Evolutionary conservation across 345 rosid genomes (phyloP), one percentile per base, ranked within the genome.

Genomic region (Fremontodendron californicum): DNA sequence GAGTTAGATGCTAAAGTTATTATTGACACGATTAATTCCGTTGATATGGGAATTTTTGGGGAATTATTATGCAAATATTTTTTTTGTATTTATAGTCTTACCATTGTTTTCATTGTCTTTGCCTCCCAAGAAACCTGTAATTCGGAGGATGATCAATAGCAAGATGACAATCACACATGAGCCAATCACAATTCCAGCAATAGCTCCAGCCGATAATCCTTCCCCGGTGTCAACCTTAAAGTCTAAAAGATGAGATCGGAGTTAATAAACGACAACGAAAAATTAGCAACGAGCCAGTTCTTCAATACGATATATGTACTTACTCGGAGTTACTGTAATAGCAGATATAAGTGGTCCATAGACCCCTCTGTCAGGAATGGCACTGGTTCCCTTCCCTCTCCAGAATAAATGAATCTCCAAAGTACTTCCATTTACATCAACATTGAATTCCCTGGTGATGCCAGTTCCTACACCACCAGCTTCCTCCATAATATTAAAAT

Each of bases 301-400:
- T 52, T 46, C 9, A 5, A 63, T 23, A 25, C 23, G 42, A 78
- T 6, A 37, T 1, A 16, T 37, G 78, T 63, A 79, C 97, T 80
- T 83, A 93, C 98, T 90, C 9, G 94, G 93, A 58, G 92, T 89
- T 58, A 96, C 82, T 12, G 90, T 77, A 71, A 89, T 90, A 58
- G 91, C 99, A 8, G 94, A 90, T 80, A 96, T 89, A 73, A 96
- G 97, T 77, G 98, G 99, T 39, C 98, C 99, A 75, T 92, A 89
- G 65, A 83, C 88, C 61, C 91, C 93, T 74, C 93, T 74, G 2
- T 61, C 77, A 4, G 99, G 99, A 76, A 96, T 37, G 4, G 88
- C 79, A n/a, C 70, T 85, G 21, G 98, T 92, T 55, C 99, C 98
- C 87, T 88, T 90, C 13, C 99, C 97, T 23, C 81, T 25, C 99